Conservation (phyloP, 192 early-diverging fungal genomes). For the Gaertneriomyces semiglobifer region DNA sequence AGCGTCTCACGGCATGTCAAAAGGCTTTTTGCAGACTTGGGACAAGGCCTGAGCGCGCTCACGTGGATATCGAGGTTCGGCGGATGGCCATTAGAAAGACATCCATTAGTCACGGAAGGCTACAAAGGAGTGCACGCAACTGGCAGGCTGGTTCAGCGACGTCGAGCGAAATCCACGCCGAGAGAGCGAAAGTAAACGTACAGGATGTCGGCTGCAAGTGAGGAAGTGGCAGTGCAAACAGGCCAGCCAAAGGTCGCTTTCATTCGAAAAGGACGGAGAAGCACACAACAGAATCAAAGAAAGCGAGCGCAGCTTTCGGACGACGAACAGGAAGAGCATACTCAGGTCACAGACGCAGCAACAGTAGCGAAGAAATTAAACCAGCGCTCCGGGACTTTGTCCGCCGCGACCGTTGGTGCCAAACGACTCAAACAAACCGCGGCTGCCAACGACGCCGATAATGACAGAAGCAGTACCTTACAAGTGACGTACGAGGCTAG, state of each 20-base stretch:
- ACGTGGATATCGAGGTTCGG: too few relatives aligned
- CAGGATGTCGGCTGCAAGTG: too few relatives aligned
- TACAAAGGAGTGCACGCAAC: too few relatives aligned
- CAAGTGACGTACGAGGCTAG: conserved; percentile 18
- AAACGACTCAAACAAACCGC: conserved; percentile 27
- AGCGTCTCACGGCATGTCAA: too few relatives aligned
- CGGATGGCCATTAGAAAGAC: too few relatives aligned
- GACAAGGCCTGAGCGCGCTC: too few relatives aligned
- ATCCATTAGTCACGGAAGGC: too few relatives aligned
- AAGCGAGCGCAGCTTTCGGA: conserved; percentile 8
- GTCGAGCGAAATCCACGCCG: too few relatives aligned
- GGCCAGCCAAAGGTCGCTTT: background rate
- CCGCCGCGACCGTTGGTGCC: conserved; percentile 6
- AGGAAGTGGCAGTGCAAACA: background rate
- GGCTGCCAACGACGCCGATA: background rate
- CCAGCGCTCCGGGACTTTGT: background rate
- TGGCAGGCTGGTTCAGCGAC: too few relatives aligned
- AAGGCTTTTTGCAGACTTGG: too few relatives aligned
- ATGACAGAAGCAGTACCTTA: conserved; percentile 2
- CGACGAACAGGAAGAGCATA: conserved; percentile 10
- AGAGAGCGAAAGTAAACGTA: too few relatives aligned
- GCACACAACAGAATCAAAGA: background rate
- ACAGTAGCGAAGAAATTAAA: conserved; percentile 17
- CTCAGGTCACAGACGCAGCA: conserved; percentile 14
- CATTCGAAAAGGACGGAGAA: conserved; percentile 5